Base-by-base conservation (phyloP, 768 basidiomycete genomes). In the Mrakia blollopis region DNA sequence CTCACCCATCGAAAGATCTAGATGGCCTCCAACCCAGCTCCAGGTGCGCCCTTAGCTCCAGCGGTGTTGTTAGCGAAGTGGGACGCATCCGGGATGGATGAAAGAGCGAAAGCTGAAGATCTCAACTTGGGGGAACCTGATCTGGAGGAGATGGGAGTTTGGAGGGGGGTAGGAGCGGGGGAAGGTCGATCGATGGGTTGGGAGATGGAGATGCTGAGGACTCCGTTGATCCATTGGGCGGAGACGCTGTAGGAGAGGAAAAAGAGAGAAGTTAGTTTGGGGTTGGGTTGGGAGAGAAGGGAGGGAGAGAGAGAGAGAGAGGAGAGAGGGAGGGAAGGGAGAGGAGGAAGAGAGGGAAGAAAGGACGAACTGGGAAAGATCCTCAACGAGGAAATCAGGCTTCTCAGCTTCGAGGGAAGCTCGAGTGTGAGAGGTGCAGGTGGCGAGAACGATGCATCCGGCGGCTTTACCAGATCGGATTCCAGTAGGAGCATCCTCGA, bases 401-500 rank as follows among this genome's bases (percentile, higher is more conserved):
- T 82, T 80, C 78, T 84, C 83, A 74, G 81, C 81, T 69, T 84
- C 83, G 75, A 79, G 74, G 18, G 77, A 78, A 60, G 88, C 86
- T 25, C 88, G 85, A 35, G 87, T 81, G 73, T 93, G 91, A 8
- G 91, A 91, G 44, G 94, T 95, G 81, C 91, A 92, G 1, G 94
- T 91, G 0, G 91, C 94, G 21, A 96, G 86, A 0, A 91, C 91
- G 67, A 83, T 86, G 69, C 91, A 87, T 16, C 92, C 92, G 25
- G 92, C 91, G 10, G 91, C 89, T 67, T 87, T 87, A 30, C 93
- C 93, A 23, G 91, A 87, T 78, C 85, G 85, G 79, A 94, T 84
- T 3, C 94, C 94, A 21, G 92, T 90, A 6, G 93, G 91, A 2
- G 94, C 93, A 81, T 97, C 94, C 80, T 95, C 93, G 4, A 97